These are phyloP conservation scores for Phytopythium aichiense DNA, from an alignment of 352 stramenopile genomes.

Conservation along the genomic window DNA sequence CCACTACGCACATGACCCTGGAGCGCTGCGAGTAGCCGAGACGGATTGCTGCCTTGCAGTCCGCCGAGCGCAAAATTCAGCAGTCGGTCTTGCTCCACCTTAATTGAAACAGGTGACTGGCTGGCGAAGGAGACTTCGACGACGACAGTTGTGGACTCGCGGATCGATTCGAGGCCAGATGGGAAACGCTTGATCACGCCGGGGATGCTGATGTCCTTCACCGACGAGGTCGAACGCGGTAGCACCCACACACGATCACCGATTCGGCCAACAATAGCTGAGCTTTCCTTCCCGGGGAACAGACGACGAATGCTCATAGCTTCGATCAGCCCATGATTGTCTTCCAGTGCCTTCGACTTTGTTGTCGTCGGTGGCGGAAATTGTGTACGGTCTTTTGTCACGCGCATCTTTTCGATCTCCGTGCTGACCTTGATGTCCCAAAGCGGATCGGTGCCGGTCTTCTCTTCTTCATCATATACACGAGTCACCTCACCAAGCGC, in stretches of 20 bases:
- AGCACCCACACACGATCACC: slow-evolving; percentile 67
- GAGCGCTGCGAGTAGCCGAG: slow-evolving; percentile 55
- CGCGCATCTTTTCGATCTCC: slow-evolving; percentile 47
- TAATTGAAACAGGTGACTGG: slow-evolving; percentile 30
- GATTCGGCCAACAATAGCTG: slow-evolving; percentile 38
- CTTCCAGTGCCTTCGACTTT: slow-evolving; percentile 6
- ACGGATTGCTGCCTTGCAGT: slow-evolving; percentile 25
- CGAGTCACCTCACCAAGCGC: slow-evolving; percentile 54
- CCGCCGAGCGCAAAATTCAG: slow-evolving; percentile 40
- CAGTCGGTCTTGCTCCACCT: slow-evolving; percentile 57
- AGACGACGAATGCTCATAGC: slow-evolving; percentile 70
- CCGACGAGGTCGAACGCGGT: slow-evolving; percentile 18
- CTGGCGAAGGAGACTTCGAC: slow-evolving; percentile 52
- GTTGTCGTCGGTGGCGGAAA: slow-evolving; percentile 29
- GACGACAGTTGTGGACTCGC: slow-evolving; percentile 35
- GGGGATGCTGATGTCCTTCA: slow-evolving; percentile 43
- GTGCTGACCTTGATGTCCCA: slow-evolving; percentile 50
- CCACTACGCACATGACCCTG: slow-evolving; percentile 30
- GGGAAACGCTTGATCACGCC: slow-evolving; percentile 65
- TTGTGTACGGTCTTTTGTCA: slow-evolving; percentile 45
- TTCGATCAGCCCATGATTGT: slow-evolving; percentile 41
- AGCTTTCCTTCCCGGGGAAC: slow-evolving; percentile 62
- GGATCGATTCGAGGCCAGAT: slow-evolving; percentile 43
- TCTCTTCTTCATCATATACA: slow-evolving; percentile 25
- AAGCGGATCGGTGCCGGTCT: slow-evolving; percentile 8